phyloP scores from a whole-genome alignment of 164 flowering plant species.

The Aristolochia contorta region DNA sequence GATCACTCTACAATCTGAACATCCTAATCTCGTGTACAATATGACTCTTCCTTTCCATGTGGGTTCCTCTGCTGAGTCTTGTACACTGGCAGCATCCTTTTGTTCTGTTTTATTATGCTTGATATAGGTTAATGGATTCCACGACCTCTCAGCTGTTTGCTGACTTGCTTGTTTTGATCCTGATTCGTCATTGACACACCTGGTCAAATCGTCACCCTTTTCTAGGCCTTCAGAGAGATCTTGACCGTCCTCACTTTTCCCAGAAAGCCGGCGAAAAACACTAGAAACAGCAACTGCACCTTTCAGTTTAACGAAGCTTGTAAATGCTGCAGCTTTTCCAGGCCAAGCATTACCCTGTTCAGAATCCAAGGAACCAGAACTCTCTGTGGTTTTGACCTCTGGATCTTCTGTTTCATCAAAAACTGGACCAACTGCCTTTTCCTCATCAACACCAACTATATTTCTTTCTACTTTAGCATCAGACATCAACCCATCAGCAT shows the following conservation, averaged over 20 bases:
- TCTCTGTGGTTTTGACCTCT: conserved; percentile 32
- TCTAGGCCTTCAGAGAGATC: conserved; percentile 16
- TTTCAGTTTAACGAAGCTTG: conserved; percentile 54
- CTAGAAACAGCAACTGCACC: conserved; percentile 46
- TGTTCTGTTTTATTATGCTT: conserved; percentile 24
- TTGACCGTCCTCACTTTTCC: conserved; percentile 39
- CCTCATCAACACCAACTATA: conserved; percentile 7
- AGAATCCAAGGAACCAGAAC: conserved; percentile 25
- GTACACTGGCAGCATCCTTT: conserved; percentile 15
- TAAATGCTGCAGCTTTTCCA: conserved; percentile 55
- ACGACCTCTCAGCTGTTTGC: conserved; percentile 33
- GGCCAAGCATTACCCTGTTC: conserved; percentile 53
- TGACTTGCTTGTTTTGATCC: conserved; percentile 25
- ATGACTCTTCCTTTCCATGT: conserved; percentile 61
- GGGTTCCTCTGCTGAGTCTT: conserved; percentile 21
- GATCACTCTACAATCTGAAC: conserved; percentile 46
- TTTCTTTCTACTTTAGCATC: too few relatives aligned
- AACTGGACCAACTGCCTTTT: conserved; percentile 45
- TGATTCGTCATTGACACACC: conserved; percentile 15
- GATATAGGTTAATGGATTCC: conserved; percentile 67
- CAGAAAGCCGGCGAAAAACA: conserved; percentile 62
- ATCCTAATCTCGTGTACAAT: conserved; percentile 64
- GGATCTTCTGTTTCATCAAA: conserved; percentile 67
- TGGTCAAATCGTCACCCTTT: conserved; percentile 9
- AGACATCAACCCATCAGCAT: conserved; percentile 1